Conservation (phyloP, 306 rosid species). For the Citrullus mucosospermus region DNA sequence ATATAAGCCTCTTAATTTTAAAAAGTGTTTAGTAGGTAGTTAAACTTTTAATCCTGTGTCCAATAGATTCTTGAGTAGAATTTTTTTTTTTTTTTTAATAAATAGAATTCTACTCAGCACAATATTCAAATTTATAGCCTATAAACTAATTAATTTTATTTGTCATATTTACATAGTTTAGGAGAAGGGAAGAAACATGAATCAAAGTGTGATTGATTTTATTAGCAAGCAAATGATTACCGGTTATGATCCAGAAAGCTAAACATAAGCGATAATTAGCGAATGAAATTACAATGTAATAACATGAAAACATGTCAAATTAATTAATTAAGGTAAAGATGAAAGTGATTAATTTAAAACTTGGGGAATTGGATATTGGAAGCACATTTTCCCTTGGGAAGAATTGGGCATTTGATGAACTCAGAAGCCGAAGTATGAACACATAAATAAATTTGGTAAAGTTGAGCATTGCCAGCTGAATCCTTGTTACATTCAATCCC, state of each 20-base stretch:
- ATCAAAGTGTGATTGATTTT: background rate
- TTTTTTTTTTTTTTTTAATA: too few species aligned
- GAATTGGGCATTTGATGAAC: conserved; percentile 45
- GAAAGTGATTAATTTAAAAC: conserved; percentile 9
- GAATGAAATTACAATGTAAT: background rate
- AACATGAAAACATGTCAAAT: too few species aligned
- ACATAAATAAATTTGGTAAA: conserved; percentile 55
- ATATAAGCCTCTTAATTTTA: too few species aligned
- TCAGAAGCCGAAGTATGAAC: conserved; percentile 46
- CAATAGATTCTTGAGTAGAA: too few species aligned
- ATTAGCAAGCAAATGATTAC: background rate
- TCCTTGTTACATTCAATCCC: conserved; percentile 52
- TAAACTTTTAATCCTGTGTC: too few species aligned
- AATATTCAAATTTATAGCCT: too few species aligned
- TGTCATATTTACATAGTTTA: background rate
- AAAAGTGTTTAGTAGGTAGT: too few species aligned
- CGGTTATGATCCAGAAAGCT: background rate
- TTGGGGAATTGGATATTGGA: conserved; percentile 33
- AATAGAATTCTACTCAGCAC: too few species aligned
- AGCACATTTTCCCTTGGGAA: conserved; percentile 38
- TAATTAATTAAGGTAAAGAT: too few species aligned
- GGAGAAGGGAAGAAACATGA: background rate
- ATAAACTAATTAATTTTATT: too few species aligned
- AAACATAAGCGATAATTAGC: background rate
- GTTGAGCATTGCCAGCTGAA: conserved; percentile 32